phyloP scores from a whole-genome alignment of 1,284 basidiomycete species.

The Trametes hirsuta region DNA sequence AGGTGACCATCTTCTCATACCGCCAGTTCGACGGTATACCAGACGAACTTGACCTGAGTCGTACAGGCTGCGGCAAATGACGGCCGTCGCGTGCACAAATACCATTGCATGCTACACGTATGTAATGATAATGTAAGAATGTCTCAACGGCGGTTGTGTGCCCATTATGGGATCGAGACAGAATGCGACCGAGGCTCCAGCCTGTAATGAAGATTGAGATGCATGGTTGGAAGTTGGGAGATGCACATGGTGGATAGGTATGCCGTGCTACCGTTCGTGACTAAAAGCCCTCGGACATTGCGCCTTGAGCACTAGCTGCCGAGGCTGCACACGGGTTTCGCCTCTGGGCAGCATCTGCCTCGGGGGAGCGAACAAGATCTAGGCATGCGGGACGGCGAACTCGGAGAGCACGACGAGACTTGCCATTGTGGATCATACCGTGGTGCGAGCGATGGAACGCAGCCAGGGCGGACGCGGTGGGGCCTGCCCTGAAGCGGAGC shows the following conservation, averaged over 20 bases:
- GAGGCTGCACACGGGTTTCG: slow-evolving; percentile 8
- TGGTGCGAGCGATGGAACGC: neutral
- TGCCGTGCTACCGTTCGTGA: no score
- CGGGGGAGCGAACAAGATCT: no score
- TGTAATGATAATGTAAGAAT: neutral
- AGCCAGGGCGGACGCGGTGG: slow-evolving; percentile 11
- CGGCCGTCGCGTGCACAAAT: slow-evolving; percentile 13
- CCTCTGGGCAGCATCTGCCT: no score
- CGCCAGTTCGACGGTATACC: no score
- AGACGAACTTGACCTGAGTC: slow-evolving; percentile 3
- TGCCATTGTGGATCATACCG: neutral
- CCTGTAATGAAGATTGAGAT: slow-evolving; percentile 32
- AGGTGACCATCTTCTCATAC: no score
- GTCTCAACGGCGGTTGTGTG: slow-evolving; percentile 31
- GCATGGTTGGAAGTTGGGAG: slow-evolving; percentile 28
- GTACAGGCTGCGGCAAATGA: slow-evolving; percentile 33
- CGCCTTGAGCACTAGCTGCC: slow-evolving; percentile 30
- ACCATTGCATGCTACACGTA: neutral
- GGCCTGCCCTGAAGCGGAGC: slow-evolving; percentile 20
- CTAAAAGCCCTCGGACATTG: slow-evolving; percentile 27
- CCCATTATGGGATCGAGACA: slow-evolving; percentile 31
- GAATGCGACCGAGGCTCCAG: slow-evolving; percentile 32
- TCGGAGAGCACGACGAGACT: slow-evolving; percentile 29
- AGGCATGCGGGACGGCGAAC: slow-evolving; percentile 18
- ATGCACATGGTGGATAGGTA: slow-evolving; percentile 24